Percentiles rank a stretch among this genome's conserved stretches.
phyloP scores from a whole-genome alignment of 2,329 filamentous ascomycete genomes.

The Phoma sp. region DNA sequence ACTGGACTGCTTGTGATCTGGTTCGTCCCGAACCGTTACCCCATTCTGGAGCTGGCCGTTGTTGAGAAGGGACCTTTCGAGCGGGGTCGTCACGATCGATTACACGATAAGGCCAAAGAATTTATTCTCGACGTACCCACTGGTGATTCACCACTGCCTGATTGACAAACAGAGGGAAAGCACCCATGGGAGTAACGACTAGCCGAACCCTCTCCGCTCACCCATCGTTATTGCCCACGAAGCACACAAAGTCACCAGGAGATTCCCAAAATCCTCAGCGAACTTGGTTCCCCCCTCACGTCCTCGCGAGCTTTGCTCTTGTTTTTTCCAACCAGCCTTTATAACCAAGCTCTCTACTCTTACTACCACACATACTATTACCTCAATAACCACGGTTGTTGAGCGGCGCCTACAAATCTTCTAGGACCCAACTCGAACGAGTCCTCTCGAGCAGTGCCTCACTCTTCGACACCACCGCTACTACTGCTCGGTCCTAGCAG shows the following conservation, averaged over 20 bases:
- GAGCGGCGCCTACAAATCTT: not conserved
- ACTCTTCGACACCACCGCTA: not conserved
- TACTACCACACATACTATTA: not conserved
- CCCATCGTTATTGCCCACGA: conserved; percentile 9
- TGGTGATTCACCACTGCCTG: conserved; percentile 14
- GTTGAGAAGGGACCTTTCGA: not conserved
- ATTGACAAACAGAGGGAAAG: conserved; percentile 4
- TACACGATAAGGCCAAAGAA: conserved; percentile 4
- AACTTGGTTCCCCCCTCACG: not conserved
- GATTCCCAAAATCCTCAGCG: not conserved
- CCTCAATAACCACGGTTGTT: conserved; percentile 4
- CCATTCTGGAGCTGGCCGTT: conserved; percentile 5
- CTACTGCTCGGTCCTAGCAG: conserved; percentile 1
- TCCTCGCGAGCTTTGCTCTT: conserved; percentile 1
- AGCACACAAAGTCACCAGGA: conserved; percentile 3
- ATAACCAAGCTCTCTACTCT: not conserved
- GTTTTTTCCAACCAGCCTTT: not conserved
- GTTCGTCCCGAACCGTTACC: not conserved
- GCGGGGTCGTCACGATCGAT: conserved; percentile 13
- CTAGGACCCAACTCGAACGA: not conserved
- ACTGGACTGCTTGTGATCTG: conserved; percentile 6
- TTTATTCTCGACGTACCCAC: not conserved
- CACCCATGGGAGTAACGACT: conserved; percentile 11
- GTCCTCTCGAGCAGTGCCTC: not conserved
- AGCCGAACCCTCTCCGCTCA: conserved; percentile 3